Percentiles rank a stretch among this genome's conserved stretches.
These are phyloP conservation scores for Aspergillus brunneoviolaceus DNA, from an alignment of 2,329 filamentous ascomycete species.

Conservation along the genomic window DNA sequence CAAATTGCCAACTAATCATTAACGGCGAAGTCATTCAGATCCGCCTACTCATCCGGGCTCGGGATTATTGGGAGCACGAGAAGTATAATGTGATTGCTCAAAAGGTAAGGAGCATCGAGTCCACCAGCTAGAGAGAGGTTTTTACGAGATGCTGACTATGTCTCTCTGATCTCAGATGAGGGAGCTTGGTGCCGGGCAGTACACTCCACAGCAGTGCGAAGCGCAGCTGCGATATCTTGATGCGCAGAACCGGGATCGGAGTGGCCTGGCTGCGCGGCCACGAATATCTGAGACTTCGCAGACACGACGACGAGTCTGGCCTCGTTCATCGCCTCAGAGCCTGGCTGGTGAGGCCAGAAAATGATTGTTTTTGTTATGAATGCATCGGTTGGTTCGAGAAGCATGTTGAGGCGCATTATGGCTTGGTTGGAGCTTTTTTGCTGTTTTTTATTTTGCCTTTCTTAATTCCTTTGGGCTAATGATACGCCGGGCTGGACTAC, in stretches of 20 bases:
- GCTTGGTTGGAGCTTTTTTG: neutral
- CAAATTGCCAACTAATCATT: slow-evolving; percentile 10
- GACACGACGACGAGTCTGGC: slow-evolving; percentile 18
- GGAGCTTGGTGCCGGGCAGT: slow-evolving; percentile 37
- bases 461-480: neutral
- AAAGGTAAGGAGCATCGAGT: slow-evolving; percentile 30
- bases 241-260: slow-evolving; percentile 19
- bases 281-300: slow-evolving; percentile 25
- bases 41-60: slow-evolving; percentile 36
- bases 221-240: slow-evolving; percentile 32
- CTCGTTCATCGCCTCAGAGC: slow-evolving; percentile 8
- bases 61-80: slow-evolving; percentile 39
- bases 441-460: neutral
- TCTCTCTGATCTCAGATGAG: slow-evolving; percentile 24
- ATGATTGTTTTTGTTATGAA: slow-evolving; percentile 4
- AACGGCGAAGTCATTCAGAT: slow-evolving; percentile 27
- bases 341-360: neutral
- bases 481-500: slow-evolving; percentile 1
- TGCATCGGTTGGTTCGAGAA: neutral
- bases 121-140: too few relatives aligned
- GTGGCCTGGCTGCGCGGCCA: slow-evolving; percentile 17
- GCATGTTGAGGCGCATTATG: slow-evolving; percentile 2
- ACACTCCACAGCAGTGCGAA: slow-evolving; percentile 39
- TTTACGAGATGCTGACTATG: slow-evolving; percentile 1
- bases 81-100: slow-evolving; percentile 41